phyloP scores from a whole-genome alignment of 495 filamentous ascomycete genomes.

The Podospora anserina region DNA sequence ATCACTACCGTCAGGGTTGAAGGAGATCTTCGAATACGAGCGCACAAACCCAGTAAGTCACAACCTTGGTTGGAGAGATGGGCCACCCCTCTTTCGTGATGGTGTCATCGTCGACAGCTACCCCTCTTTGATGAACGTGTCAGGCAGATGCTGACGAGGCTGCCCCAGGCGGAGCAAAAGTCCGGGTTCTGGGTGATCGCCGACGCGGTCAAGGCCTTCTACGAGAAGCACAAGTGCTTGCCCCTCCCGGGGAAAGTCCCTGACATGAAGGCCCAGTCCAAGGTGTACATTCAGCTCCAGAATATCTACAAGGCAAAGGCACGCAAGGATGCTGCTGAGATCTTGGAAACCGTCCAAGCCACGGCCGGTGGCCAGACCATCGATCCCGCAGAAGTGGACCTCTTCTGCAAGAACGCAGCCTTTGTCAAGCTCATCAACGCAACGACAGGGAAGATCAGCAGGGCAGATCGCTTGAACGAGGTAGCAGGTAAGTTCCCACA shows the following conservation, averaged over 20 bases:
- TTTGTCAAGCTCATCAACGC: slow-evolving; percentile 81
- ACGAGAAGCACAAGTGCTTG: slow-evolving; percentile 63
- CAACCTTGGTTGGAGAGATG: not conserved
- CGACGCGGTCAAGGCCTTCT: slow-evolving; percentile 72
- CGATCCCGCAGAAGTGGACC: slow-evolving; percentile 74
- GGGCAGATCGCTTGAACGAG: slow-evolving; percentile 28
- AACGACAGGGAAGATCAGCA: slow-evolving; percentile 27
- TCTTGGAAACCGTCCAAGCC: slow-evolving; percentile 63
- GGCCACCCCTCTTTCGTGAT: not conserved
- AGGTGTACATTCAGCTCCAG: slow-evolving; percentile 87
- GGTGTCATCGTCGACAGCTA: not conserved
- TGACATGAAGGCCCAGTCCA: slow-evolving; percentile 96
- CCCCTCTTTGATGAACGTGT: slow-evolving; percentile 14
- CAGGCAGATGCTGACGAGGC: slow-evolving; percentile 17
- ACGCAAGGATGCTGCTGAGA: slow-evolving; percentile 72
- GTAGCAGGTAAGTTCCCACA: slow-evolving; percentile 34
- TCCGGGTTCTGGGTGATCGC: slow-evolving; percentile 87
- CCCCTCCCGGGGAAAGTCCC: slow-evolving; percentile 86
- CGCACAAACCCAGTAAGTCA: slow-evolving; percentile 43
- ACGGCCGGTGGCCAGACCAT: slow-evolving; percentile 55
- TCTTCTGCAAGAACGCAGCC: slow-evolving; percentile 93
- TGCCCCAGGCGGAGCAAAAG: slow-evolving; percentile 39
- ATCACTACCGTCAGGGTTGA: slow-evolving; percentile 62
- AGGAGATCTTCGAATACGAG: slow-evolving; percentile 72
- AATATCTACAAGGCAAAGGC: slow-evolving; percentile 93